Base-by-base conservation (phyloP, 225 moss, liverwort and hornwort species). In the Polytrichum formosum region DNA sequence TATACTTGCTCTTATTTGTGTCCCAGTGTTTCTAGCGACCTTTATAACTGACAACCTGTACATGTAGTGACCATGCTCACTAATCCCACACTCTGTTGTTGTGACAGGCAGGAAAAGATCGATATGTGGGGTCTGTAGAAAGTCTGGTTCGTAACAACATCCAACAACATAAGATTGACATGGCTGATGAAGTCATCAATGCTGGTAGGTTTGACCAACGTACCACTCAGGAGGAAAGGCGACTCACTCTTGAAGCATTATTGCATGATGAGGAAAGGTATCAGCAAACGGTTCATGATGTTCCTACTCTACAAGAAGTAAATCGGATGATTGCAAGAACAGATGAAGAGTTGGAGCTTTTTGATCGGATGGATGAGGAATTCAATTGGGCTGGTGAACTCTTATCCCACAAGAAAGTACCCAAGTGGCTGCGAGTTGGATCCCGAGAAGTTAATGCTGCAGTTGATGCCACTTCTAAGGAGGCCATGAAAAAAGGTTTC, bases 141-240 rank as follows among this genome's bases (percentile, higher is more conserved):
- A 98, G 94, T 80, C 76, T 98, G 75, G 98, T 98, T 54, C 94
- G 98, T 71, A 98, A 98, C 78, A 94, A 98, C 69, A 98, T 98
- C 55, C 98, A 98, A 67, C 98, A 98, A 78, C 98, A 98, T 67
- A 98, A 98, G 82, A 98, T 98, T 75, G 98, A 98, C 79, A 98
- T 98, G 98, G 98, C 98, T 17, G 98, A 98, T 77, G 98, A 98
- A 73, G 98, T 98, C 37, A 98, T 98, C 28, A 98, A 98, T 83
- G 98, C 98, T 59, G 98, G 98, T 30, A 92, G 98, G 54, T 98
- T 98, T 79, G 98, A 98, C 77, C 98, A 98, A 69, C 83, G 91
- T 61, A 98, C 98, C 55, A 98, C 94, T 23, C 98, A 98, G 74
- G 98, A 98, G 74, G 98, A 98, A 77, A 86, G 98, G 61, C 84